Evolutionary conservation across 495 filamentous ascomycete species (phyloP).

Genomic region (Trichoderma parareesei): DNA sequence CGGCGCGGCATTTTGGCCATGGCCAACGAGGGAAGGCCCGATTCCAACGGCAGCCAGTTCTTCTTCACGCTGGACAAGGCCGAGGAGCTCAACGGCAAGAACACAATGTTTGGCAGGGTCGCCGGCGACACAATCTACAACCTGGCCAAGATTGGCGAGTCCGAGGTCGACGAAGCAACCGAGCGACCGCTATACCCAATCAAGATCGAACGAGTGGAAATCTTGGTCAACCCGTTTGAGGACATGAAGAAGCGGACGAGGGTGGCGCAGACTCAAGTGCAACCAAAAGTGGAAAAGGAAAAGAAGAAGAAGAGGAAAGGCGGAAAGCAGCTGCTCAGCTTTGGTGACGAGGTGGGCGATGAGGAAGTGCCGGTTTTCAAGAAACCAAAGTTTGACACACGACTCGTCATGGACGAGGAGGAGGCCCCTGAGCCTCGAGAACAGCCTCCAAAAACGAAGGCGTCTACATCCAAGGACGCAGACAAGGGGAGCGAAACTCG

Average conservation of each 20-base stretch:
- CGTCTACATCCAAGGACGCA: constrained; percentile 22
- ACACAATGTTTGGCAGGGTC: constrained; percentile 89
- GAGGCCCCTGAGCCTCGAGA: constrained; percentile 22
- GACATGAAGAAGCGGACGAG: constrained; percentile 71
- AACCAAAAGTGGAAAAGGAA: constrained; percentile 42
- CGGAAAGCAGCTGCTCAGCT: constrained; percentile 77
- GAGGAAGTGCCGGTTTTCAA: constrained; percentile 58
- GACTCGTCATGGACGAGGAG: constrained; percentile 58
- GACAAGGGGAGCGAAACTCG: constrained; percentile 23
- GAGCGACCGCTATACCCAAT: constrained; percentile 84
- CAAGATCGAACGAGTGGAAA: constrained; percentile 68
- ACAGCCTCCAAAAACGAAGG: constrained; percentile 18
- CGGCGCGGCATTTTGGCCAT: constrained; percentile 85
- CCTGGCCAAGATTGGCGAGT: constrained; percentile 82
- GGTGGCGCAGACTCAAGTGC: constrained; percentile 28
- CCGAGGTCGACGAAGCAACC: constrained; percentile 67
- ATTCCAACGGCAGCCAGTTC: constrained; percentile 90
- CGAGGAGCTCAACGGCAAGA: constrained; percentile 76
- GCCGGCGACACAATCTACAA: constrained; percentile 95
- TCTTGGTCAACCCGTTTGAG: constrained; percentile 83
- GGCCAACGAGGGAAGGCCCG: constrained; percentile 69
- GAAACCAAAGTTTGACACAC: constrained; percentile 87
- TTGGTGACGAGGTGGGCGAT: constrained; percentile 80
- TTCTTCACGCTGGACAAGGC: constrained; percentile 84
- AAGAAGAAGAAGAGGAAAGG: constrained; percentile 71